Evolutionary conservation across 257 asterid species (phyloP), one percentile per base, ranked within the genome.

Genomic region (Linderniella brevidens): DNA sequence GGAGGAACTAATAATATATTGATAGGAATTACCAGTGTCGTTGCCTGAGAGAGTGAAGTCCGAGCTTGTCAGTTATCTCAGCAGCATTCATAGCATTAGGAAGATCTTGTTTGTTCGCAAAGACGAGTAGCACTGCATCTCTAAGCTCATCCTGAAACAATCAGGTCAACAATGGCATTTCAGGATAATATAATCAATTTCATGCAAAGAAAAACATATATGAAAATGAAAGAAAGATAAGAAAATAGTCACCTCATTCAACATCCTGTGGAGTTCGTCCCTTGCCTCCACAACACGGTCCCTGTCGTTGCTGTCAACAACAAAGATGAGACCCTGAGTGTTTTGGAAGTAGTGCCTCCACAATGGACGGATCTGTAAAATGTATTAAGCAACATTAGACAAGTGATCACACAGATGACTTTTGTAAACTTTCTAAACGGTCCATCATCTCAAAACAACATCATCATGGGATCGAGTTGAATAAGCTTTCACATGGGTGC

Each of bases 21-120:
- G 15, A 39, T 13, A 10, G 1, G 43, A 3, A 10, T 39, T 10
- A 39, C 43, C 43, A 39, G 43, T 39, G 43, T 11, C 43, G 43
- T 13, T 39, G 43, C 43, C 43, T 39, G 43, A 39, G 43, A 39
- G 43, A 39, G 43, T 39, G 43, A 11, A 39, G 43, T 6, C 32
- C 32, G 32, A 25, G 32, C 32, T 25, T 25, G 32, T 25, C 32
- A 25, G 32, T 25, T 25, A 39, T 39, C 43, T 39, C 43, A 39
- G 43, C 43, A 10, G 43, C 43, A 39, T 39, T 39, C 43, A 39
- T 39, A 9, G 43, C 43, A 39, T 39, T 39, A 39, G 43, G 43
- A 39, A 39, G 43, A 39, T 39, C 43, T 9, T 25, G 32, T 25
- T 25, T 25, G 32, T 25, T 25, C 32, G 32, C 32, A 25, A 25